Conservation (phyloP, 371 early-diverging fungal species). For the Rhizopus microsporus region DNA sequence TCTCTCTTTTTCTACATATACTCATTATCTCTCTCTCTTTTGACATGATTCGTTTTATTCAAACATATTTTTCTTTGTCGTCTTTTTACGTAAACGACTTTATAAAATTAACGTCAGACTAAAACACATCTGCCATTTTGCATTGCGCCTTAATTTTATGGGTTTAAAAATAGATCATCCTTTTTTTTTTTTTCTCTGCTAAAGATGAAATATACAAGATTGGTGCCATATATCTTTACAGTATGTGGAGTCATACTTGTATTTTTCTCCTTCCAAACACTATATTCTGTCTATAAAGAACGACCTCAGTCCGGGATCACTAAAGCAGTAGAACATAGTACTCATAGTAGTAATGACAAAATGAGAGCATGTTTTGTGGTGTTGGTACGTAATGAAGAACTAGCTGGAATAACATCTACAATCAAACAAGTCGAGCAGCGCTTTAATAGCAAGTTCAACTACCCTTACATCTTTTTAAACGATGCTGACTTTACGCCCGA, state of each 20-base stretch:
- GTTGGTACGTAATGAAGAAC: constrained; percentile 77
- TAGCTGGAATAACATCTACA: constrained; percentile 67
- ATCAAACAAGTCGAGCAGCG: constrained; percentile 80
- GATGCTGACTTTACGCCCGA: constrained; percentile 80
- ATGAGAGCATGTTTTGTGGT: constrained; percentile 60
- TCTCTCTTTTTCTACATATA: no score
- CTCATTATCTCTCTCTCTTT: no score
- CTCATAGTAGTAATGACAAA: constrained; percentile 19
- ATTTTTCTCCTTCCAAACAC: constrained; percentile 14
- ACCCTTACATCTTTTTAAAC: constrained; percentile 92
- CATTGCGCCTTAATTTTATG: no score
- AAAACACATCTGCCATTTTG: no score
- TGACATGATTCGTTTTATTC: no score
- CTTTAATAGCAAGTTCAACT: constrained; percentile 82
- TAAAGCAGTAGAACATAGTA: neutral
- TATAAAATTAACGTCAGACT: no score
- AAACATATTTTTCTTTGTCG: no score
- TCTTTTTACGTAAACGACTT: no score
- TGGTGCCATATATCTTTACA: constrained; percentile 13
- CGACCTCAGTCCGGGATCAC: neutral
- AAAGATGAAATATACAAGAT: constrained; percentile 12
- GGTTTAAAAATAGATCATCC: neutral
- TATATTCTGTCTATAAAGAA: constrained; percentile 7
- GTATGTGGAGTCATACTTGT: constrained; percentile 12
- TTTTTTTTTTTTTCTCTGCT: constrained; percentile 2